phyloP scores from a whole-genome alignment of 1,284 basidiomycete genomes.

The Moesziomyces parantarcticus region DNA sequence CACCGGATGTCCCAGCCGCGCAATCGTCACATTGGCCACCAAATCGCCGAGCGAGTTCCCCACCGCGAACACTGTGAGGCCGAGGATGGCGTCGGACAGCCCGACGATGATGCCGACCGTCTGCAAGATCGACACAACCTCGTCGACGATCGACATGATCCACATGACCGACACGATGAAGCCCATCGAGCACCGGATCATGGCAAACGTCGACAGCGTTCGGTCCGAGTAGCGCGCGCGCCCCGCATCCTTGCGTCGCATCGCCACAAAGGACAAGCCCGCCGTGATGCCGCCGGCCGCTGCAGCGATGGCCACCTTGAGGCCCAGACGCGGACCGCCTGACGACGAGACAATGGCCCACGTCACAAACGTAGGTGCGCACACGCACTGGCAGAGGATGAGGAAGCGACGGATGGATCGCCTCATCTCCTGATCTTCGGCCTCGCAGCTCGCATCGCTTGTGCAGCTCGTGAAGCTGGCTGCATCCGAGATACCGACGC shows the following conservation, averaged over 20 bases:
- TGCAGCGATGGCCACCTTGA: slow-evolving; percentile 26
- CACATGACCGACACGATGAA: slow-evolving; percentile 62
- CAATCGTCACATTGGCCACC: slow-evolving; percentile 90
- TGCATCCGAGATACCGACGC: background rate
- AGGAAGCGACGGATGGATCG: slow-evolving; percentile 43
- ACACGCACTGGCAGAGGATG: slow-evolving; percentile 51
- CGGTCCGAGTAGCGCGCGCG: slow-evolving; percentile 38
- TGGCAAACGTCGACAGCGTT: slow-evolving; percentile 21
- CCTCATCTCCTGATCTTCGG: slow-evolving; percentile 54
- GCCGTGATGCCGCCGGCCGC: slow-evolving; percentile 11
- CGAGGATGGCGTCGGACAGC: slow-evolving; percentile 95
- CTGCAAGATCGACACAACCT: slow-evolving; percentile 70
- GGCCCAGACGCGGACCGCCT: slow-evolving; percentile 9
- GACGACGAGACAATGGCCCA: slow-evolving; percentile 52
- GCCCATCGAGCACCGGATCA: slow-evolving; percentile 55
- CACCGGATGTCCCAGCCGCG: slow-evolving; percentile 61
- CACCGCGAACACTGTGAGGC: slow-evolving; percentile 93
- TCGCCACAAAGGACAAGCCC: slow-evolving; percentile 19
- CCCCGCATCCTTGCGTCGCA: slow-evolving; percentile 32
- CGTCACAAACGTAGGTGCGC: slow-evolving; percentile 55
- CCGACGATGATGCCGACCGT: slow-evolving; percentile 92
- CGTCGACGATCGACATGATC: slow-evolving; percentile 65
- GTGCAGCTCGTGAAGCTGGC: slow-evolving; percentile 20
- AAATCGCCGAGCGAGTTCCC: slow-evolving; percentile 96
- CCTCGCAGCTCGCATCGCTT: slow-evolving; percentile 70